Percentiles rank a stretch among this genome's conserved stretches.
Evolutionary conservation across 345 rosid species (phyloP).

Genomic region (Excoecaria agallocha): DNA sequence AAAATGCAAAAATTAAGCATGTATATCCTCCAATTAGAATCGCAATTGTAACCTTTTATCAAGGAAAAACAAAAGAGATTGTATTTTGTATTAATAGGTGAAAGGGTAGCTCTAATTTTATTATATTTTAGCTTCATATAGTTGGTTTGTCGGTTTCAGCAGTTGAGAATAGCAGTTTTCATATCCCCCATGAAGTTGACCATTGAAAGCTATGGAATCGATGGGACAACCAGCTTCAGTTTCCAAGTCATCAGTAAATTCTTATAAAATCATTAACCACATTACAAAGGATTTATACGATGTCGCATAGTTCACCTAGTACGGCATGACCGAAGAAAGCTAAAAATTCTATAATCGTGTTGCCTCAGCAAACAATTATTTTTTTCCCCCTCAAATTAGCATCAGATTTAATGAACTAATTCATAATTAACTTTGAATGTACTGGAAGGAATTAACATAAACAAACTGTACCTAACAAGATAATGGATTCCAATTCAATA

Average conservation of each 20-base stretch:
- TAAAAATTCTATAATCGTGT: neutral
- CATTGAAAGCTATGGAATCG: slow-evolving; percentile 26
- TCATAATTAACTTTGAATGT: neutral
- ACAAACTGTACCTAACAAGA: neutral
- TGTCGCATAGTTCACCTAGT: neutral
- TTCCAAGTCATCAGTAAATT: slow-evolving; percentile 1
- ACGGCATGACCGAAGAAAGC: neutral
- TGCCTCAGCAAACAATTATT: neutral
- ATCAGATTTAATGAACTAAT: neutral
- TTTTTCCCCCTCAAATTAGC: neutral
- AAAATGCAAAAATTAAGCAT: too few species aligned
- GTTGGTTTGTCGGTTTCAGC: slow-evolving; percentile 42
- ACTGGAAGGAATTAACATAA: neutral
- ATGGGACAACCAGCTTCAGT: slow-evolving; percentile 28
- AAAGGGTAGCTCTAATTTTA: slow-evolving; percentile 9
- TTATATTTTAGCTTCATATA: slow-evolving; percentile 14
- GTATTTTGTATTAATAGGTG: neutral
- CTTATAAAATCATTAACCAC: neutral
- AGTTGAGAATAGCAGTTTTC: slow-evolving; percentile 28
- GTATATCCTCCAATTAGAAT: too few species aligned
- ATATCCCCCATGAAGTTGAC: slow-evolving; percentile 31
- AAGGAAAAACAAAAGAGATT: too few species aligned
- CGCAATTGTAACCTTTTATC: too few species aligned
- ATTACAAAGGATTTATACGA: neutral
- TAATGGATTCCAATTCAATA: neutral